Evolutionary conservation across 495 filamentous ascomycete genomes (phyloP).

Genomic region (Podospora tetraspora): DNA sequence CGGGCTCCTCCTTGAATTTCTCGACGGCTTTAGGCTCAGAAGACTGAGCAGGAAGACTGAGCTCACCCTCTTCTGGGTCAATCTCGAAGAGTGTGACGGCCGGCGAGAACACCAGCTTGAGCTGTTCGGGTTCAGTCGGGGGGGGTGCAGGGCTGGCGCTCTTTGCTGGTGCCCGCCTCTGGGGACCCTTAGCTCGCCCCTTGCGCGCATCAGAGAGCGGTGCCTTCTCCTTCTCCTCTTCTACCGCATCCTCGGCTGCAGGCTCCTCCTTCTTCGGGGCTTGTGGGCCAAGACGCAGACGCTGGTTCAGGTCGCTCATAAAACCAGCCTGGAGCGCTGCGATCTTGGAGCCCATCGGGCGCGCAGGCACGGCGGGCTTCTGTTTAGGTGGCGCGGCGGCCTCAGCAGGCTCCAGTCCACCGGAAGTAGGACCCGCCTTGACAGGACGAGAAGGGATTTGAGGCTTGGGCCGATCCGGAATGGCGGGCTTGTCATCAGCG

Average conservation of each 20-base stretch:
- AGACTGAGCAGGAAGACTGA: slow-evolving; percentile 31
- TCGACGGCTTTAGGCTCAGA: not conserved
- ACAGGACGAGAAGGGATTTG: slow-evolving; percentile 66
- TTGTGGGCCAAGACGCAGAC: slow-evolving; percentile 75
- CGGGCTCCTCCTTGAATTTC: slow-evolving; percentile 28
- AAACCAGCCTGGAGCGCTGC: slow-evolving; percentile 86
- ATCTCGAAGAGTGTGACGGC: slow-evolving; percentile 45
- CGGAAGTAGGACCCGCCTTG: slow-evolving; percentile 42
- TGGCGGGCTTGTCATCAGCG: slow-evolving; percentile 39
- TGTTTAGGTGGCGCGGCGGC: slow-evolving; percentile 47
- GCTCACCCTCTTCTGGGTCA: slow-evolving; percentile 46
- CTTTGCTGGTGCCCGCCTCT: slow-evolving; percentile 62
- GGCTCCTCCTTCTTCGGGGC: slow-evolving; percentile 60
- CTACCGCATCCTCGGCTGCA: slow-evolving; percentile 49
- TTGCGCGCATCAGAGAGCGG: slow-evolving; percentile 84
- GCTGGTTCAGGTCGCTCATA: slow-evolving; percentile 81
- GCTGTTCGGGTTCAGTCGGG: slow-evolving; percentile 17
- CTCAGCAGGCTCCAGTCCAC: slow-evolving; percentile 34
- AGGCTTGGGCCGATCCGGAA: slow-evolving; percentile 69
- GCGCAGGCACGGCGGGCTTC: slow-evolving; percentile 76
- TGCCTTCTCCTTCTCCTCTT: slow-evolving; percentile 61
- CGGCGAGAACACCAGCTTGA: slow-evolving; percentile 35
- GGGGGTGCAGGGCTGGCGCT: slow-evolving; percentile 30
- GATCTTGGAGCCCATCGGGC: slow-evolving; percentile 78
- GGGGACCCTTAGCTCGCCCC: slow-evolving; percentile 80